Evolutionary conservation across 306 rosid genomes (phyloP).

Genomic region (Vicia sativa): DNA sequence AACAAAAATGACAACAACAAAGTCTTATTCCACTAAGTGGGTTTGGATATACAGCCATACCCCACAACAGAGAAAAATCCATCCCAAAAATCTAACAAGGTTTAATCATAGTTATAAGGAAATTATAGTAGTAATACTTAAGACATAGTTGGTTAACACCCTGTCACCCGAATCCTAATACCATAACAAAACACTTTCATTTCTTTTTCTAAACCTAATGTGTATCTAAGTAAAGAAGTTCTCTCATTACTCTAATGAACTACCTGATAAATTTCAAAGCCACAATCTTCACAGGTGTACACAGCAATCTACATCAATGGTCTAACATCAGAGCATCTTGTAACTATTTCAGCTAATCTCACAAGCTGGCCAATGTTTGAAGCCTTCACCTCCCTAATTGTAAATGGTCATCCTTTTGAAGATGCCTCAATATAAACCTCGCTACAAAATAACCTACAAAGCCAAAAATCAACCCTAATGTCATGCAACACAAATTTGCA

Average conservation of each 20-base stretch:
- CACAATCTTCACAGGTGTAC: conserved; percentile 97
- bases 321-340: conserved; percentile 94
- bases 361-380: conserved; percentile 95
- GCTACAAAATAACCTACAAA: conserved; percentile 51
- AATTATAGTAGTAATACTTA: background rate
- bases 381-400: conserved; percentile 97
- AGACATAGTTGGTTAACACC: conserved; percentile 6
- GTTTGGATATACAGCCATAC: background rate
- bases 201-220: background rate
- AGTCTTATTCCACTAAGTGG: too few species aligned
- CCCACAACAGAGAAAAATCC: background rate
- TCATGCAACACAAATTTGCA: background rate
- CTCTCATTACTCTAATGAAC: conserved; percentile 22
- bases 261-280: conserved; percentile 99
- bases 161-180: conserved; percentile 6
- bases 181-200: background rate
- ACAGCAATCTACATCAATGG: conserved; percentile 98
- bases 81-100: background rate
- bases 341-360: conserved; percentile 88
- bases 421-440: conserved; percentile 91
- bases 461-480: background rate
- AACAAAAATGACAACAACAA: too few species aligned
- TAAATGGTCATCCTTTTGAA: conserved; percentile 82
- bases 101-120: background rate
- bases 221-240: conserved; percentile 8